These are phyloP conservation scores for Hericium alpestre DNA, from an alignment of 768 basidiomycete species.

Conservation along the genomic window DNA sequence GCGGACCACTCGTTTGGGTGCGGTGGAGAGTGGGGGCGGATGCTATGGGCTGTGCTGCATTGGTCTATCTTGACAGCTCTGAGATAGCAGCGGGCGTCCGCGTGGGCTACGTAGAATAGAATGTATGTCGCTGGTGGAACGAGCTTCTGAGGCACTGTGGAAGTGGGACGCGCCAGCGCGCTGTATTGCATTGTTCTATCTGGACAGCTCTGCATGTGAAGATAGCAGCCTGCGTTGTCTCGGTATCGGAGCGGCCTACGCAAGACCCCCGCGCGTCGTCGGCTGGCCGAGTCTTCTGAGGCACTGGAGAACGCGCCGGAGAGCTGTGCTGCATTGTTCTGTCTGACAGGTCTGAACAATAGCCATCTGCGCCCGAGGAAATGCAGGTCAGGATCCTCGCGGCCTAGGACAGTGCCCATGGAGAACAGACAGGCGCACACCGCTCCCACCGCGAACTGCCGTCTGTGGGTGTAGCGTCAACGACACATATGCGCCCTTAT, in stretches of 20 bases:
- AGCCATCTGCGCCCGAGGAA: no score
- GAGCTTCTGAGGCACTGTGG: neutral
- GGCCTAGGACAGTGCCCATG: no score
- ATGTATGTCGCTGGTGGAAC: neutral
- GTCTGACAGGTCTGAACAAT: no score
- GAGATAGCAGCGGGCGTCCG: neutral
- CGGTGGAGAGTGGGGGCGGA: neutral
- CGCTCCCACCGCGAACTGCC: no score
- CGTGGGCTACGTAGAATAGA: neutral
- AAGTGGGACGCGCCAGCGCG: neutral
- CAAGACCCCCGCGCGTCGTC: neutral
- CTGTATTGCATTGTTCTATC: neutral
- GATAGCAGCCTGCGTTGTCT: neutral
- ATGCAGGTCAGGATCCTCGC: no score
- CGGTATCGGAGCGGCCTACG: neutral
- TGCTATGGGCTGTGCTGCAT: neutral
- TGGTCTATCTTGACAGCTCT: neutral
- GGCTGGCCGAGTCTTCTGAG: neutral
- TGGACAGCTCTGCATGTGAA: neutral
- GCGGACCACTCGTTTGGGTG: neutral
- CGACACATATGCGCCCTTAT: no score
- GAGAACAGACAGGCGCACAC: no score
- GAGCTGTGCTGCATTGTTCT: no score
- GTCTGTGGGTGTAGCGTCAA: no score
- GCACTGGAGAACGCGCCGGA: neutral